phyloP scores from a whole-genome alignment of 2,329 filamentous ascomycete genomes.

The Colletotrichum coccodes region DNA sequence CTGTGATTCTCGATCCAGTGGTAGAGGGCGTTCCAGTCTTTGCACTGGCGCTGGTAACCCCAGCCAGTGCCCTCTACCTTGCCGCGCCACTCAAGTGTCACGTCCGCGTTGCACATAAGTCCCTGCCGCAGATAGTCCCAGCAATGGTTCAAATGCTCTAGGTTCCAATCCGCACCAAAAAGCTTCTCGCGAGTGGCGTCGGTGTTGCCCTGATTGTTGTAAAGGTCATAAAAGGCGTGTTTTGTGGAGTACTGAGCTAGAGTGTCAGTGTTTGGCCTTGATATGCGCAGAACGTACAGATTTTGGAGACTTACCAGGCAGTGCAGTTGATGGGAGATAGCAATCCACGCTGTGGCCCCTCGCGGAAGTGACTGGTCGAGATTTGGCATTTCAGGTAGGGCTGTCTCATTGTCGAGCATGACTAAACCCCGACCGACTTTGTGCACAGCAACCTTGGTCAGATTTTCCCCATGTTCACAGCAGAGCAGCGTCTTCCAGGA shows the following conservation, averaged over 20 bases:
- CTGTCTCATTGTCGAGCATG: no score
- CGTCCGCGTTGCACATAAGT: slow-evolving; percentile 47
- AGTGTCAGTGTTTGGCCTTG: no score
- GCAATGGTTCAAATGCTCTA: slow-evolving; percentile 51
- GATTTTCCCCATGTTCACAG: no score
- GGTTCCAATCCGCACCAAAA: not conserved
- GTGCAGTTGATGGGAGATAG: slow-evolving; percentile 35
- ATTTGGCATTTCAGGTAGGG: no score
- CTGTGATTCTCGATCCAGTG: slow-evolving; percentile 31
- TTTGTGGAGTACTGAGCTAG: not conserved
- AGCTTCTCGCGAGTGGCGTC: no score
- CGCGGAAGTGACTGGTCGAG: no score
- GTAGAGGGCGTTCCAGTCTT: slow-evolving; percentile 43
- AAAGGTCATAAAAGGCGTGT: not conserved
- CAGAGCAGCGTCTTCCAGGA: no score
- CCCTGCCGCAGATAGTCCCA: slow-evolving; percentile 53
- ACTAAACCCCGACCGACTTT: no score
- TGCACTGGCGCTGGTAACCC: slow-evolving; percentile 35
- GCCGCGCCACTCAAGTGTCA: slow-evolving; percentile 28
- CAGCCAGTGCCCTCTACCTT: slow-evolving; percentile 13
- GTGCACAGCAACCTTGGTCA: no score
- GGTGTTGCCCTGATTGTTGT: no score
- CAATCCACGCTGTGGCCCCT: not conserved
- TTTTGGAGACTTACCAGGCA: slow-evolving; percentile 31
- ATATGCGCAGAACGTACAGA: no score